Evolutionary conservation across 371 early-diverging fungal genomes (phyloP).

Genomic region (Entomophthora muscae): DNA sequence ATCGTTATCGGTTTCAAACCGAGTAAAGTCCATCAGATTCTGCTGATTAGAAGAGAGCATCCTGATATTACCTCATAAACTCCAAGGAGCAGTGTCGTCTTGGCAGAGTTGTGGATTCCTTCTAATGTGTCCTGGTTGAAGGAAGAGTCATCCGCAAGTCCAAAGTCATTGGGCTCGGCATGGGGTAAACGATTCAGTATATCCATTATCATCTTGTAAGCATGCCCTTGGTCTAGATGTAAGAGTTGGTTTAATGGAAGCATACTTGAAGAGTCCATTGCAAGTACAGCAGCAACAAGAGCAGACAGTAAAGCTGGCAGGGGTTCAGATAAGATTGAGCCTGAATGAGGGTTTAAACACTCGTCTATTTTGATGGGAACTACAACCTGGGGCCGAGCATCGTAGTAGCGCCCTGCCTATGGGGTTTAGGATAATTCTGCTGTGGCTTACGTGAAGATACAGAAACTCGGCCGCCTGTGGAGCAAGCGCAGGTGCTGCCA

Average conservation of each 20-base stretch:
- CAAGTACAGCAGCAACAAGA: background rate
- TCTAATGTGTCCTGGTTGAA: background rate
- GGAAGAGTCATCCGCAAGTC: background rate
- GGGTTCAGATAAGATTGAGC: background rate
- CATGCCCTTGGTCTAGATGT: background rate
- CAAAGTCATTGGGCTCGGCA: background rate
- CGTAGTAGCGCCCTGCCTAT: background rate
- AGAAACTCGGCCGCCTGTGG: background rate
- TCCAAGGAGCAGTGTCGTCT: background rate
- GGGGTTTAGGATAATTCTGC: no score
- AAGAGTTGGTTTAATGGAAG: background rate
- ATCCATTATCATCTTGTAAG: background rate
- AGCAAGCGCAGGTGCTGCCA: background rate
- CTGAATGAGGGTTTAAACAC: background rate
- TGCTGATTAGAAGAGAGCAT: background rate
- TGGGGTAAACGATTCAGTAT: background rate
- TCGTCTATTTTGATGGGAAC: background rate
- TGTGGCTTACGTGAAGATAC: background rate
- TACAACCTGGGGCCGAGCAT: background rate
- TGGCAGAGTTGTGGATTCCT: background rate
- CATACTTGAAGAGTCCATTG: background rate
- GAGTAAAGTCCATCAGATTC: background rate
- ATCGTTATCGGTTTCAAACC: background rate
- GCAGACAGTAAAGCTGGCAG: background rate
- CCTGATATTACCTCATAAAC: constrained; percentile 2